Conservation (phyloP, 345 rosid species). For the Citrus glauca region DNA sequence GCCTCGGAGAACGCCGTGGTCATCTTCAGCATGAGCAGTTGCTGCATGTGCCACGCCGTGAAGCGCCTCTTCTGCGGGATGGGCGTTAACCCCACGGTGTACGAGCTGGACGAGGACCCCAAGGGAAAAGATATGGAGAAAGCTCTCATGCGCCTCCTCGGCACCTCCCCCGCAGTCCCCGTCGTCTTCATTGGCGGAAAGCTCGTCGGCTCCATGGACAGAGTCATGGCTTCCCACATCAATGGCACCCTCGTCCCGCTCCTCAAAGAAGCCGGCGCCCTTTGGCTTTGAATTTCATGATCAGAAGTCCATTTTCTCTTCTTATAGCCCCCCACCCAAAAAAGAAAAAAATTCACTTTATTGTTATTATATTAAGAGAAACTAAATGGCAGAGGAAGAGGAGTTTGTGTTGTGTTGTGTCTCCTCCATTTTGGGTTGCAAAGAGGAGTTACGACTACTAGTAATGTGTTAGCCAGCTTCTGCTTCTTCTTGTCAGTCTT, state of each 20-base stretch:
- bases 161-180: conserved; percentile 65
- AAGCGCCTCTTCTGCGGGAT: conserved; percentile 82
- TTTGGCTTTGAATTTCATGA: conserved; percentile 56
- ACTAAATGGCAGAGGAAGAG: too few species aligned
- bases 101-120: conserved; percentile 86
- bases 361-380: too few species aligned
- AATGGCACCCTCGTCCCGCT: conserved; percentile 93
- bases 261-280: conserved; percentile 88
- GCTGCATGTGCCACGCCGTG: conserved; percentile 97
- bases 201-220: conserved; percentile 86
- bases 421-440: too few species aligned
- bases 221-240: conserved; percentile 92
- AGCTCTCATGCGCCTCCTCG: conserved; percentile 59
- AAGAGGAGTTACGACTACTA: too few species aligned
- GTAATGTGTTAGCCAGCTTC: too few species aligned
- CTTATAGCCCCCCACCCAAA: not conserved
- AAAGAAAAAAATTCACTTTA: too few species aligned
- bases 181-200: conserved; percentile 94
- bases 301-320: not conserved
- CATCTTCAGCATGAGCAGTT: conserved; percentile 77
- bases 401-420: too few species aligned
- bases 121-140: conserved; percentile 60
- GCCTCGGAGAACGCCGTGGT: conserved; percentile 90
- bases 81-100: conserved; percentile 91
- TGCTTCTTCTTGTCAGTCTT: too few species aligned